Evolutionary conservation across 208 protist genomes (phyloP).

Genomic region (Leishmania martiniquensis): DNA sequence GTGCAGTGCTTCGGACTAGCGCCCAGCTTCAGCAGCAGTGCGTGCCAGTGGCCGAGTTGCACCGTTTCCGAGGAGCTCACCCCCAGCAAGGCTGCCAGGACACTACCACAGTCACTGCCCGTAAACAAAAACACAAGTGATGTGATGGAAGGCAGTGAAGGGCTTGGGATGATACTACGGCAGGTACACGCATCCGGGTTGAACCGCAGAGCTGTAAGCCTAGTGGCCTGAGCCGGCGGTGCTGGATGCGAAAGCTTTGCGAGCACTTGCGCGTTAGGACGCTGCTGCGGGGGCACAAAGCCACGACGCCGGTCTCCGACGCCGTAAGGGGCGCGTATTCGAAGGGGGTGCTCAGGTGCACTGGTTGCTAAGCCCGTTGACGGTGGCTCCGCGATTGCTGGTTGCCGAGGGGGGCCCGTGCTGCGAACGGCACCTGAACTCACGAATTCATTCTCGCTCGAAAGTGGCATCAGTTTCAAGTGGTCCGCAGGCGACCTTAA

Average conservation of each 20-base stretch:
- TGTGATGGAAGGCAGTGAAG: conserved; percentile 14
- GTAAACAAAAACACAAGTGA: conserved; percentile 24
- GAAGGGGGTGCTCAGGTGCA: not conserved
- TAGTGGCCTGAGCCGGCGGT: not conserved
- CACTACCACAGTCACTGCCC: conserved; percentile 15
- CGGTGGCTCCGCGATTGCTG: not conserved
- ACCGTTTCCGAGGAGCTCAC: conserved; percentile 13
- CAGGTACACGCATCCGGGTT: not conserved
- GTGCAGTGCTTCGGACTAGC: conserved; percentile 42
- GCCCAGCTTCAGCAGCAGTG: conserved; percentile 50
- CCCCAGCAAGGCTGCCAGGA: conserved; percentile 17
- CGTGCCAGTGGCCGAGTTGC: conserved; percentile 37
- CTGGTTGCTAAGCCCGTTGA: not conserved
- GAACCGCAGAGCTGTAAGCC: conserved; percentile 16
- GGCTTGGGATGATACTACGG: conserved; percentile 6
- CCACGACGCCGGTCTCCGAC: conserved; percentile 11
- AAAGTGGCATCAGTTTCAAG: not conserved
- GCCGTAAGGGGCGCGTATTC: not conserved
- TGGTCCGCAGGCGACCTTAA: conserved; percentile 11
- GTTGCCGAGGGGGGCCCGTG: not conserved
- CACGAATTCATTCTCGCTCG: not conserved
- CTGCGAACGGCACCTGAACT: not conserved
- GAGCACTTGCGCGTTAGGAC: not conserved
- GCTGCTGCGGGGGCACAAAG: conserved; percentile 35
- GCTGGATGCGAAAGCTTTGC: not conserved